Evolutionary conservation across 164 flowering plant species (phyloP), one percentile per base, ranked within the genome.

Genomic region (Piper betle): DNA sequence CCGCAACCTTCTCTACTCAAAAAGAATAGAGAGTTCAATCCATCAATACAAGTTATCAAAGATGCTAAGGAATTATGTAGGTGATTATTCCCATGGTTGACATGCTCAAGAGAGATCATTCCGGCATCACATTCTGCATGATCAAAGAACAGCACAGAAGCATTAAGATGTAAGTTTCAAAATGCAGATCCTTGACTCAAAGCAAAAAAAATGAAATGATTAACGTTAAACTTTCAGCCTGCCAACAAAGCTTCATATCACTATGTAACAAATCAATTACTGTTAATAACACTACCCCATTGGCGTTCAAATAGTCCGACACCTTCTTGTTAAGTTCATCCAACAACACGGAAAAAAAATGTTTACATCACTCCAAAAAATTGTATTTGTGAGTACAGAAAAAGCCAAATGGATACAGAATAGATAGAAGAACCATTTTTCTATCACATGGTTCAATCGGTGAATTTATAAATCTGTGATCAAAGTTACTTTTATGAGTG

Each of bases 101-200:
- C 33, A 25, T 25, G 33, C 33, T 25, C 33, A 25, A 25, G 33
- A 62, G 46, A 6, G 39, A 62, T 54, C 65, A n/a, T 53, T 17
- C 37, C 8, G 20, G 53, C 61, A 59, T 67, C 53, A 18, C 65
- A 55, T 81, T 82, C 97, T 91, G 97, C 97, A 82, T 80, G 82
- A 72, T 83, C 84, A 86, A 78, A 86, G 33, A 25, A 91, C 87
- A 91, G 81, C 71, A 91, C 80, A 88, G 77, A 89, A 87, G 87
- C 84, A 86, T 86, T 87, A 85, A 80, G 88, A 78, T 68, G 82
- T 83, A 86, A 87, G 93, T 86, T 85, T 90, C 87, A 90, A 82
- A 79, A 79, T 75, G 76, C 68, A 61, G 72, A 78, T 79, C 77
- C 71, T 86, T 84, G 79, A 83, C 82, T 84, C 79, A 84, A 74